phyloP scores from a whole-genome alignment of 2,329 filamentous ascomycete genomes.

The Penicillium sp. region DNA sequence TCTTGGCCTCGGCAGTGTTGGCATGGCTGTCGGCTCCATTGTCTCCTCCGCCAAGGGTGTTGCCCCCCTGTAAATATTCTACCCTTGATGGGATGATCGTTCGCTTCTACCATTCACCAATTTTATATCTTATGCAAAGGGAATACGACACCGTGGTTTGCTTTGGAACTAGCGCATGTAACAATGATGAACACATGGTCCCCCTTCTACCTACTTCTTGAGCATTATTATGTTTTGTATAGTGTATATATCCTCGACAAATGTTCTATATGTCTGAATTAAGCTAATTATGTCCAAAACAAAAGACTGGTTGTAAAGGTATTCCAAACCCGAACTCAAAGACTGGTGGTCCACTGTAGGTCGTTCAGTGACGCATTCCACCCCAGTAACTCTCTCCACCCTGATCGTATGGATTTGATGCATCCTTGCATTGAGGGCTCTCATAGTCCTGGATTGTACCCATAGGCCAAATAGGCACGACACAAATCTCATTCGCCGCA shows the following conservation, averaged over 20 bases:
- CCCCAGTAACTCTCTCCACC: conserved; percentile 32
- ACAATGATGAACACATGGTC: neutral
- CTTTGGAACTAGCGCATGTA: neutral
- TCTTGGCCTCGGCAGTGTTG: too few species aligned
- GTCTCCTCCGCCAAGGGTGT: conserved; percentile 7
- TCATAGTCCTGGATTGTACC: conserved; percentile 56
- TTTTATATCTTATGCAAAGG: neutral
- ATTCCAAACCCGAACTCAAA: too few species aligned
- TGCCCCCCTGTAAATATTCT: conserved; percentile 13
- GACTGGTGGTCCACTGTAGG: too few species aligned
- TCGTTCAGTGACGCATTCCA: conserved; percentile 7
- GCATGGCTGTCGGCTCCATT: conserved; percentile 15
- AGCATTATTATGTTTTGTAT: neutral
- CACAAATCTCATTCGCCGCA: conserved; percentile 54
- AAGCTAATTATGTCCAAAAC: neutral
- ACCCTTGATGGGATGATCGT: conserved; percentile 19
- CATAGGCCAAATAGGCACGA: conserved; percentile 64
- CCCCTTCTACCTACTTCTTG: neutral
- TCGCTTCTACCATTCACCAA: conserved; percentile 13
- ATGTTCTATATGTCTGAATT: neutral
- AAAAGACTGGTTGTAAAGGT: neutral
- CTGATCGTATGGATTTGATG: conserved; percentile 18
- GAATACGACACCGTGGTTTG: neutral
- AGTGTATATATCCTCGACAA: neutral
- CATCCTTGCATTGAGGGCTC: conserved; percentile 46